phyloP scores from a whole-genome alignment of 768 basidiomycete genomes.

The Lentinus tigrinus region DNA sequence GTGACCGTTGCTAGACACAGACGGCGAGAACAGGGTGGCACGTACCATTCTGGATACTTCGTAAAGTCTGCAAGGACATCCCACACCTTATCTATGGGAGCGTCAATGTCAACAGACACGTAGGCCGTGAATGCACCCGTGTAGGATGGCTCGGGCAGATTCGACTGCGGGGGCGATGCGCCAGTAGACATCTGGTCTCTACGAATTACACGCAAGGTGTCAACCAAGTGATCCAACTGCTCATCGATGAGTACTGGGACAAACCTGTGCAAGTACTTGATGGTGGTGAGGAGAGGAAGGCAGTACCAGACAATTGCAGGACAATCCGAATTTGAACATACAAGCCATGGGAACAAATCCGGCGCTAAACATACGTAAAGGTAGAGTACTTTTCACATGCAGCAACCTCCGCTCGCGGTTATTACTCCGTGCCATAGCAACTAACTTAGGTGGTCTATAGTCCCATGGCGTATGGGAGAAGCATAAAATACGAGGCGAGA shows the following conservation, averaged over 20 bases:
- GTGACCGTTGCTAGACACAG: background rate
- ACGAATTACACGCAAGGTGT: no score
- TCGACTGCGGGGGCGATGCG: constrained; percentile 1
- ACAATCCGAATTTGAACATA: no score
- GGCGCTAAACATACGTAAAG: background rate
- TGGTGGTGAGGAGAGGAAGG: no score
- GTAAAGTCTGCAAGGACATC: constrained; percentile 56
- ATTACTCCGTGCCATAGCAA: no score
- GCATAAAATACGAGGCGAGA: no score
- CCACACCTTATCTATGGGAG: constrained; percentile 64
- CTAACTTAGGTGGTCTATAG: background rate
- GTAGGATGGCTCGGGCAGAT: constrained; percentile 39
- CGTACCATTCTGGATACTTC: constrained; percentile 63
- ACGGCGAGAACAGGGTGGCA: background rate
- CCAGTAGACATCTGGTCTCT: background rate
- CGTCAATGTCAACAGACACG: constrained; percentile 54
- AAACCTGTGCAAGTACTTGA: background rate
- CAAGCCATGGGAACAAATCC: no score
- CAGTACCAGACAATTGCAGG: no score
- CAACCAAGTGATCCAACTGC: no score
- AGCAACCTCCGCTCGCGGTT: no score
- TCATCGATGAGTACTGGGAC: no score
- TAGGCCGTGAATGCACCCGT: constrained; percentile 47
- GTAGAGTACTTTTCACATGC: background rate
- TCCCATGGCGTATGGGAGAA: background rate